Base-by-base conservation (phyloP, 148 eudicot genomes). In the Diospyros lotus region DNA sequence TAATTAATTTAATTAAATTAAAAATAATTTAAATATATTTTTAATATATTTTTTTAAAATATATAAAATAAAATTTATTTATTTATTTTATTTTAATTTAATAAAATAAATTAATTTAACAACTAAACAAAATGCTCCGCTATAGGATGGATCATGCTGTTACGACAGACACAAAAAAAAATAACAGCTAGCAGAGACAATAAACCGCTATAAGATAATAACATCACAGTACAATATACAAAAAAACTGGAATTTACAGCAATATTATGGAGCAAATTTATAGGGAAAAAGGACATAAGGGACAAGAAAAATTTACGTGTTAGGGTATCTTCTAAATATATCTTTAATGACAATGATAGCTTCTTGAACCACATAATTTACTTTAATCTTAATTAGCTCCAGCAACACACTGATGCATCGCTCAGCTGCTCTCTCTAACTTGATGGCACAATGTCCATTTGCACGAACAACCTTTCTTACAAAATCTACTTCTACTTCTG, bases 391-490 rank as follows among this genome's bases (percentile, higher is more conserved):
- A 84, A 95, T 95, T 86, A 95, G 69, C 85, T 95, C 98, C 77
- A 92, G 90, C 77, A 95, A 84, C 74, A 95, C 98, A 82, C 98
- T 95, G 44, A 95, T 95, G 87, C 98, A 95, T 51, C 98, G 92
- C 79, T 95, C 98, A 78, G 98, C 97, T 44, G 98, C 98, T 83
- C 98, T 92, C 93, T 95, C 98, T 51, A 95, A 84, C 81, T 95
- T 95, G 84, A 95, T 95, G 77, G 99, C 99, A 82, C 99, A 95
- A 5, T 97, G 91, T 70, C 99, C 98, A 79, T 92, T 95, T 43
- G 98, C 98, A 79, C 97, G 97, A 50, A 95, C 98, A 73, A 96
- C 96, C 86, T 93, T 95, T 77, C 98, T 89, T 69, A 95, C 98
- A 84, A 95, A 95, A 79, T 95, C 98, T 53, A 95, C 97, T 84